phyloP scores from a whole-genome alignment of 768 basidiomycete genomes.

The Dentipellis fragilis region DNA sequence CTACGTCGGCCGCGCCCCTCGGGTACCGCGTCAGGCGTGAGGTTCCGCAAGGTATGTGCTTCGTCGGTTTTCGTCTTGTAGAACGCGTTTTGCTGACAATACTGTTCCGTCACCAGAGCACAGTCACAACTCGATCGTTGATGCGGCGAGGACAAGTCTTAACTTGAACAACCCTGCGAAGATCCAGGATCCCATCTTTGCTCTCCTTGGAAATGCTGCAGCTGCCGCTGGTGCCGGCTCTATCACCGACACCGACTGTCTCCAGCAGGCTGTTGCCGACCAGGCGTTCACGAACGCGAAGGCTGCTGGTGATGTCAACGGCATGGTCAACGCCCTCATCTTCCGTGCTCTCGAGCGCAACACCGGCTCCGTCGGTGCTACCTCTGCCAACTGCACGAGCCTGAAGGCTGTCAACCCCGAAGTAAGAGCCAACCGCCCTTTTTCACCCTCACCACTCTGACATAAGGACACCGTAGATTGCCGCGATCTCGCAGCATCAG shows the following conservation, averaged over 20 bases:
- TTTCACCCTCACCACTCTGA: too few species aligned
- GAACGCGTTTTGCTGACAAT: not conserved
- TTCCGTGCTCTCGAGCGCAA: constrained; percentile 62
- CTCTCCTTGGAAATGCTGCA: constrained; percentile 4
- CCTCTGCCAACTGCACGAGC: constrained; percentile 39
- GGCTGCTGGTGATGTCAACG: constrained; percentile 43
- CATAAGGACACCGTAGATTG: constrained; percentile 23
- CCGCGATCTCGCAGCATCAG: constrained; percentile 52
- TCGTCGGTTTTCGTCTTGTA: too few species aligned
- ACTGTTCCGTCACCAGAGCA: constrained; percentile 33
- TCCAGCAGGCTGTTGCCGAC: constrained; percentile 57
- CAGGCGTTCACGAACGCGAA: constrained; percentile 70
- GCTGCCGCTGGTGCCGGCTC: constrained; percentile 25
- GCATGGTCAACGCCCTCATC: constrained; percentile 47
- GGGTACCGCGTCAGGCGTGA: too few species aligned
- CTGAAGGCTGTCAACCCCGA: constrained; percentile 52
- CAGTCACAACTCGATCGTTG: constrained; percentile 49
- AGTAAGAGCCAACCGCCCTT: too few species aligned
- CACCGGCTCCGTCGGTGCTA: constrained; percentile 41
- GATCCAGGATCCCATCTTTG: constrained; percentile 37
- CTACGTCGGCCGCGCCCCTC: too few species aligned
- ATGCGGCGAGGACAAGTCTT: constrained; percentile 17
- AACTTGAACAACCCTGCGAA: constrained; percentile 45
- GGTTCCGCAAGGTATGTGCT: too few species aligned
- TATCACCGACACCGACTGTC: constrained; percentile 52